phyloP scores from a whole-genome alignment of 768 basidiomycete species.

The Amanita brunnescens region DNA sequence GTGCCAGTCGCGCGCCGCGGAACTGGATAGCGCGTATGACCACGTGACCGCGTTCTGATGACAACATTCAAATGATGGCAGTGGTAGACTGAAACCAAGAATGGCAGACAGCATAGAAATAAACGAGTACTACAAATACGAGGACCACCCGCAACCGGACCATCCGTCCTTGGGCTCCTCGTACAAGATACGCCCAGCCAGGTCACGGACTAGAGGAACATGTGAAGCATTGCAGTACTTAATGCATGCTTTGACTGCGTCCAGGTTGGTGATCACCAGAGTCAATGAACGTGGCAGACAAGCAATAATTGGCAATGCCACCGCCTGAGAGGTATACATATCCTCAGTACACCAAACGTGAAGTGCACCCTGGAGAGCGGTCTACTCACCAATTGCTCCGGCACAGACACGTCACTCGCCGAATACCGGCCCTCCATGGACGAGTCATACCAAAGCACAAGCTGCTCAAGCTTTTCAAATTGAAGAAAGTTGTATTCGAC shows the following conservation, averaged over 20 bases:
- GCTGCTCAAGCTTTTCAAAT: not conserved
- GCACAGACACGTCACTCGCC: not conserved
- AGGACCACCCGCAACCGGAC: no score
- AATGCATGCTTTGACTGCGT: not conserved
- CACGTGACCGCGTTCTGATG: constrained; percentile 10
- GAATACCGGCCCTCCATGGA: no score
- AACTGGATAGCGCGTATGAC: not conserved
- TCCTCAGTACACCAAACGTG: no score
- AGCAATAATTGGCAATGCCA: not conserved
- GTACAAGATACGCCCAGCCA: constrained; percentile 1
- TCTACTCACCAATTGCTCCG: not conserved
- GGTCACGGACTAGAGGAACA: not conserved
- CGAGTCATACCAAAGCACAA: not conserved
- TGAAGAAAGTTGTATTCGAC: not conserved
- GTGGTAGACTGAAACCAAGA: no score
- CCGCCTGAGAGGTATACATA: not conserved
- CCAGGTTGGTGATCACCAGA: not conserved
- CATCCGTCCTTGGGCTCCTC: no score
- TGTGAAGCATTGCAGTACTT: not conserved
- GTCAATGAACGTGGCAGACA: not conserved
- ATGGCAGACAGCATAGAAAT: no score
- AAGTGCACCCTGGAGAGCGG: not conserved
- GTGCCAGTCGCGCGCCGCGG: not conserved
- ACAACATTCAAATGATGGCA: no score
- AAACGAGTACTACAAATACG: no score